Evolutionary conservation across 2,329 filamentous ascomycete species (phyloP), one percentile per base, ranked within the genome.

Genomic region (Fusarium sterilihyphosum): DNA sequence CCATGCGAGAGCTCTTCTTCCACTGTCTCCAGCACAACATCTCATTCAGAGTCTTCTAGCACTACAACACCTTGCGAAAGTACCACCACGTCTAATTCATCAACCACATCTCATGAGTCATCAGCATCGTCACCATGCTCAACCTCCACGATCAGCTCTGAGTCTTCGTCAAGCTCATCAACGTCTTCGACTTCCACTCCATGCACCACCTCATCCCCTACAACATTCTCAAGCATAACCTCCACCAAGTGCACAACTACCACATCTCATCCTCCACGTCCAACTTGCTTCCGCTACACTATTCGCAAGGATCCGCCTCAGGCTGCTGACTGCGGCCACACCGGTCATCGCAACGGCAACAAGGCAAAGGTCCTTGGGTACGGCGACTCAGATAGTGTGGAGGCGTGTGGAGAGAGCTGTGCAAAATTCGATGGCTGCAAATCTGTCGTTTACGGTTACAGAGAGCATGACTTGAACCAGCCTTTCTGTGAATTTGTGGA

Each of bases 241-340:
- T 31, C 41, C 4, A 31, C 49, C 10, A 56, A 60, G 29, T 58
- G 56, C 40, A 50, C 44, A 1, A 74, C 54, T 24, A 52, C 44
- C 12, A 41, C 69, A 29, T 53, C 58, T 24, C 44, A 54, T 11
- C 43, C 61, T 8, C 44, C 72, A 22, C 47, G 58, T 1, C 72
- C 68, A 43, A 66, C 72, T 37, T 74, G 72, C 61, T 75, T 57
- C 33, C 72, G 72, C 24, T 74, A 75, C 29, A 73, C 69, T 18
- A 50, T 74, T 13, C 50, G 65, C 5, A 52, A 73, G 2, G 47
- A 60, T 8, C 68, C 72, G 1, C 72, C 72, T 3, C 50, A 12
- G 20, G 1, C 64, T 8, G 57, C 57, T 40, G 54, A 66, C 33
- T 75, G 72, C 5, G 68, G 64, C 12, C 58, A 75, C 16, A 43